Percentiles rank a stretch among this genome's conserved stretches.
phyloP scores from a whole-genome alignment of 805 yeast genomes.

The Sugiyamaella lignohabitans region DNA sequence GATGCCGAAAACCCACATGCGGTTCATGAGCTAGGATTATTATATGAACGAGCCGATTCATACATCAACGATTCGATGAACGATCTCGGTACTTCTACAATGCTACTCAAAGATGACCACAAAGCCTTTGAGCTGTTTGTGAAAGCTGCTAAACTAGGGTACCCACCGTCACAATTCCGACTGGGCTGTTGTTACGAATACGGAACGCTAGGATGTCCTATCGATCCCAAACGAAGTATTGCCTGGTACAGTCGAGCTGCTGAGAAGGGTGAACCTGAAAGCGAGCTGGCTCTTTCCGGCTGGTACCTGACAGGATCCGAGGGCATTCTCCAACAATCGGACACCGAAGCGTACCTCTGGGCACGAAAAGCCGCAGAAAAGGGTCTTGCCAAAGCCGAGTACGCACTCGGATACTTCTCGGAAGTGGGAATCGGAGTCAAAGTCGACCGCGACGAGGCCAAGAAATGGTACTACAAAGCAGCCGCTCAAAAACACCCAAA shows the following conservation, averaged over 20 bases:
- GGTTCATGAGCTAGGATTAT: conserved; percentile 49
- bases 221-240: conserved; percentile 52
- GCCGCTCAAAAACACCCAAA: conserved; percentile 57
- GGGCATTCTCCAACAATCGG: conserved; percentile 50
- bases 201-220: conserved; percentile 49
- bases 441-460: conserved; percentile 43
- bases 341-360: conserved; percentile 70
- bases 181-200: conserved; percentile 69
- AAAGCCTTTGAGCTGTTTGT: conserved; percentile 48
- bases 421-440: conserved; percentile 66
- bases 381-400: conserved; percentile 64
- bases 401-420: conserved; percentile 61
- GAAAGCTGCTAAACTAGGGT: conserved; percentile 53
- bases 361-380: conserved; percentile 63
- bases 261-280: conserved; percentile 54
- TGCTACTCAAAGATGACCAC: conserved; percentile 26
- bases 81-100: conserved; percentile 17
- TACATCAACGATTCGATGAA: conserved; percentile 13
- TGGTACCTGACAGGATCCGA: conserved; percentile 76
- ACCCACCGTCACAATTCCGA: conserved; percentile 62
- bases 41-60: conserved; percentile 44
- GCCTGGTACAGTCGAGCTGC: conserved; percentile 75
- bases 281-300: conserved; percentile 67
- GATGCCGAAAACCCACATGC: conserved; percentile 47
- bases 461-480: conserved; percentile 52